Percentiles rank a stretch among this genome's conserved stretches.
Evolutionary conservation across 306 rosid genomes (phyloP).

Genomic region (Delonix regia): DNA sequence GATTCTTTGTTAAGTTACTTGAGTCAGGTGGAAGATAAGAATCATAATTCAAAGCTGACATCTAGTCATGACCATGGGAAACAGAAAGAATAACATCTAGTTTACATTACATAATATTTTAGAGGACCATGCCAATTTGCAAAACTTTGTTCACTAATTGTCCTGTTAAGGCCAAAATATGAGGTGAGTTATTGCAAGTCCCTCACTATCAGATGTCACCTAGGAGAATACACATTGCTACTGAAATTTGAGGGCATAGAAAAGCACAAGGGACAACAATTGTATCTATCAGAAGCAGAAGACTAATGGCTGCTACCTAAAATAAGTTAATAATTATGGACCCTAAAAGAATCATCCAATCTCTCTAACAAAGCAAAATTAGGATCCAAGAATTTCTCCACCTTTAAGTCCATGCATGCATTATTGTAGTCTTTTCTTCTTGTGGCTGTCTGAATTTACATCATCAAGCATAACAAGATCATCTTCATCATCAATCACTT

Average conservation of each 20-base stretch:
- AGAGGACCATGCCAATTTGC: slow-evolving; percentile 30
- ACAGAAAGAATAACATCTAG: background rate
- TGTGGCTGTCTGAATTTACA: slow-evolving; percentile 46
- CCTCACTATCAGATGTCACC: slow-evolving; percentile 47
- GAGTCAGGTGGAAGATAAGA: slow-evolving; percentile 10
- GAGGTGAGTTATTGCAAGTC: slow-evolving; percentile 27
- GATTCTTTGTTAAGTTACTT: too few species aligned
- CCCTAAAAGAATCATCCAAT: slow-evolving; percentile 63
- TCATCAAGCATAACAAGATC: slow-evolving; percentile 68
- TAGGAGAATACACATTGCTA: slow-evolving; percentile 52
- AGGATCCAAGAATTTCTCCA: slow-evolving; percentile 43
- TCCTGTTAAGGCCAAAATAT: slow-evolving; percentile 29
- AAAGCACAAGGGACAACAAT: slow-evolving; percentile 1
- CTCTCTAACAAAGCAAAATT: slow-evolving; percentile 71
- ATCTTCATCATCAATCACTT: slow-evolving; percentile 70
- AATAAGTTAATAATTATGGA: slow-evolving; percentile 38
- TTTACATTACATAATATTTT: background rate
- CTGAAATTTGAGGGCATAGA: slow-evolving; percentile 40
- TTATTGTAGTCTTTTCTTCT: slow-evolving; percentile 67
- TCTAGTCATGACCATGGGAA: background rate
- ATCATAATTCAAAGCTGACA: slow-evolving; percentile 13
- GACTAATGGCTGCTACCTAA: slow-evolving; percentile 50
- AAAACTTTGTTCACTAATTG: slow-evolving; percentile 42
- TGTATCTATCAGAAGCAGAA: slow-evolving; percentile 45
- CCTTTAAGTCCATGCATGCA: slow-evolving; percentile 33